phyloP scores from a whole-genome alignment of 2,329 filamentous ascomycete genomes.

The Colletotrichum chrysophilum region DNA sequence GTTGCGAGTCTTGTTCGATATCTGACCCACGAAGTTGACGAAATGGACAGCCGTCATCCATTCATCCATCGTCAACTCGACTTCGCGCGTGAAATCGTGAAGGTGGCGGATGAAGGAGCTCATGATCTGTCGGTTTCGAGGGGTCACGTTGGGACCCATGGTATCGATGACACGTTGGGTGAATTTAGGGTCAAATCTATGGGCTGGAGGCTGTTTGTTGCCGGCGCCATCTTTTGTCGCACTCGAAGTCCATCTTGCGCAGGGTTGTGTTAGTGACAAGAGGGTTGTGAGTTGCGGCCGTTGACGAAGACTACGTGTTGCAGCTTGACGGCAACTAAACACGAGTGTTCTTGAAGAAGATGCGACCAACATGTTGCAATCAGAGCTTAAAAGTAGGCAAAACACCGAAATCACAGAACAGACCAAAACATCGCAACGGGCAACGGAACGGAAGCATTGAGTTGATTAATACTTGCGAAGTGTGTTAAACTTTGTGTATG shows the following conservation, averaged over 20 bases:
- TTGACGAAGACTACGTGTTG: background rate
- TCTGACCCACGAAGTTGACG: background rate
- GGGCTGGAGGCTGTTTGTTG: background rate
- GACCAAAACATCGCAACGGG: background rate
- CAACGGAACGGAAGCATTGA: background rate
- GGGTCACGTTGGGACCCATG: background rate
- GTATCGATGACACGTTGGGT: background rate
- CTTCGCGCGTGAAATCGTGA: background rate
- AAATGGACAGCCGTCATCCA: background rate
- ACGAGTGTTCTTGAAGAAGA: background rate
- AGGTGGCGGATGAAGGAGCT: background rate
- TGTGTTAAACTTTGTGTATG: background rate
- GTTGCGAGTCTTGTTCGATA: background rate
- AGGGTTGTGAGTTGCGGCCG: background rate
- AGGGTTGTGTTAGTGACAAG: background rate
- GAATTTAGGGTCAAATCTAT: background rate
- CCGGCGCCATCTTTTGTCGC: background rate
- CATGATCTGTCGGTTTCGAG: background rate
- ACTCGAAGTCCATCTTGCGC: background rate
- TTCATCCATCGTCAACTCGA: background rate
- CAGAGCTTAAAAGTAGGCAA: background rate
- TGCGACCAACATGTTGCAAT: background rate
- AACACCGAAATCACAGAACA: fast-evolving
- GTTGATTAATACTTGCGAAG: background rate
- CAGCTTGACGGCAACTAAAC: fast-evolving